Conservation (phyloP, 2,329 filamentous ascomycete genomes). For the Tricladium varicosporioides region DNA sequence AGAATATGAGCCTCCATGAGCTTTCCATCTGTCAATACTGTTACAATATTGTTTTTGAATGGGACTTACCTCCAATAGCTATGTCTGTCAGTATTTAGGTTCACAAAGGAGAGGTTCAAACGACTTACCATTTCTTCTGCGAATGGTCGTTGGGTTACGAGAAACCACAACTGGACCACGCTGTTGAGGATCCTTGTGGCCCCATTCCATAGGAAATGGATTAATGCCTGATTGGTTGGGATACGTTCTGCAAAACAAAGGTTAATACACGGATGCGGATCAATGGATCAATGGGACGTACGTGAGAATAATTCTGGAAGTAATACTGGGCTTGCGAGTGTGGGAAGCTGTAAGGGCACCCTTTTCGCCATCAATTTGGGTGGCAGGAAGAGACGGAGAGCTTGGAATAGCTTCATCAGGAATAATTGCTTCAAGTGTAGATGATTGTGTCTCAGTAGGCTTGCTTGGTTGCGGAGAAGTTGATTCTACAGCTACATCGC, state of each 20-base stretch:
- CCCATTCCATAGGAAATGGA: constrained; percentile 87
- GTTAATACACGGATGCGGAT: constrained; percentile 3
- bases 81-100: constrained; percentile 31
- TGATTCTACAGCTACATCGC: constrained; percentile 43
- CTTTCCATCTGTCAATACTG: constrained; percentile 48
- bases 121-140: constrained; percentile 71
- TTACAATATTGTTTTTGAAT: not conserved
- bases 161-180: constrained; percentile 90
- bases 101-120: constrained; percentile 24
- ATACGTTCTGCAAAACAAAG: constrained; percentile 62
- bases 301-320: constrained; percentile 65
- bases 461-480: constrained; percentile 12
- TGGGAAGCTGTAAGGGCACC: constrained; percentile 17
- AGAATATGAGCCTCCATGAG: constrained; percentile 87
- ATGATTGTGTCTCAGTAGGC: constrained; percentile 11
- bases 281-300: constrained; percentile 19
- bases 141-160: constrained; percentile 70
- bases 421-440: constrained; percentile 13
- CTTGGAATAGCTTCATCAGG: constrained; percentile 30
- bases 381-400: constrained; percentile 32
- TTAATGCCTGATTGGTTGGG: constrained; percentile 93
- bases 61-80: constrained; percentile 57
- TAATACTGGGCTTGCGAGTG: constrained; percentile 38
- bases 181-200: constrained; percentile 67
- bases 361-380: constrained; percentile 21